A percentile compares a stretch with the other conserved stretches of the same genome.
phyloP scores from a whole-genome alignment of 2,329 filamentous ascomycete species.

The Colletotrichum plurivorum region DNA sequence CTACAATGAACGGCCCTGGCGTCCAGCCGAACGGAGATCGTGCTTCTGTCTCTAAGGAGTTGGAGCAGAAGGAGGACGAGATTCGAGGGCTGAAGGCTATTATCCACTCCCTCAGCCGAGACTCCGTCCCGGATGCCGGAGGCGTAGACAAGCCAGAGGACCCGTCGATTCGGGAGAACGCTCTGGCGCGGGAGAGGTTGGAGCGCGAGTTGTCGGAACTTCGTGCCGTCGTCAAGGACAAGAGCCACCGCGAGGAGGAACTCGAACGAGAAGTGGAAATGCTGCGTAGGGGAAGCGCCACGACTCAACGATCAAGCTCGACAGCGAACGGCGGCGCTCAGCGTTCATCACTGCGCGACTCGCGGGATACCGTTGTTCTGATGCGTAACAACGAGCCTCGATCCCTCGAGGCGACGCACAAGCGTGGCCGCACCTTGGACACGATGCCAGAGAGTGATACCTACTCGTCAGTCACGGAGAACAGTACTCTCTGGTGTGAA shows the following conservation, averaged over 20 bases:
- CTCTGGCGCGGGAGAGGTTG: constrained; percentile 76
- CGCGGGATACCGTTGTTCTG: constrained; percentile 74
- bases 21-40: constrained; percentile 54
- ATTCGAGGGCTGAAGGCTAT: constrained; percentile 97
- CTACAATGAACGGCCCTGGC: constrained; percentile 65
- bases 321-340: constrained; percentile 63
- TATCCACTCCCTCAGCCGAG: constrained; percentile 93
- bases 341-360: constrained; percentile 74
- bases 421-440: constrained; percentile 71
- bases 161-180: constrained; percentile 54
- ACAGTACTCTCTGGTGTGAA: constrained; percentile 88
- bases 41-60: constrained; percentile 74
- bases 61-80: constrained; percentile 97
- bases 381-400: constrained; percentile 64
- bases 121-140: constrained; percentile 69
- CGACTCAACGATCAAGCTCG: constrained; percentile 14
- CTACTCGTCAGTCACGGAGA: constrained; percentile 79
- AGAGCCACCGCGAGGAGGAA: constrained; percentile 83
- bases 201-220: constrained; percentile 87
- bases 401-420: constrained; percentile 63
- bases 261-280: constrained; percentile 85
- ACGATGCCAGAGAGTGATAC: constrained; percentile 80
- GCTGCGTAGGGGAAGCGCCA: constrained; percentile 64
- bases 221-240: constrained; percentile 79
- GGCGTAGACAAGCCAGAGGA: constrained; percentile 51